Evolutionary conservation across 1,284 basidiomycete genomes (phyloP).

Genomic region (Melampsora occidentalis): DNA sequence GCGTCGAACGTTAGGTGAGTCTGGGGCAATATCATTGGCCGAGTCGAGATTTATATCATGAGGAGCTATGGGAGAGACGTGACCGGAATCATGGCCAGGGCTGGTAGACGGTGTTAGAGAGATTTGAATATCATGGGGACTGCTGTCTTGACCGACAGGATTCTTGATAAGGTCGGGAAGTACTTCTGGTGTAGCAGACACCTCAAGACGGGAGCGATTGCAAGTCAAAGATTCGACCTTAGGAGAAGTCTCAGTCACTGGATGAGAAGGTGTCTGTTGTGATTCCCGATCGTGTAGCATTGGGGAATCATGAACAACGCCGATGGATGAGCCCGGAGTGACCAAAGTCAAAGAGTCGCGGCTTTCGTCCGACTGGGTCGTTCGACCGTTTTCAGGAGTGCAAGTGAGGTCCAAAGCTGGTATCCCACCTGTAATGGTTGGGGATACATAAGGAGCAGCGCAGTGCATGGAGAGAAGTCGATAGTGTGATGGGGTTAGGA

Average conservation of each 20-base stretch:
- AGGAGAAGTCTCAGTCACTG: background rate
- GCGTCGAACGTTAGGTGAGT: background rate
- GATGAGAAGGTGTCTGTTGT: background rate
- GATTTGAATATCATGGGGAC: background rate
- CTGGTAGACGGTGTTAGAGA: background rate
- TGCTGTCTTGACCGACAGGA: background rate
- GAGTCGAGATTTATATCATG: background rate
- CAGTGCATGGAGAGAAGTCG: background rate
- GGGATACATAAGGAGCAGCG: background rate
- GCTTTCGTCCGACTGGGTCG: background rate
- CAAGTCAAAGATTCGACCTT: background rate
- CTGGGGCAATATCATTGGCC: background rate
- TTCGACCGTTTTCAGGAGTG: background rate
- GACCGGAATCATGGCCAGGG: background rate
- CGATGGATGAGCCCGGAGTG: background rate
- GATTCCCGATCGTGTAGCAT: background rate
- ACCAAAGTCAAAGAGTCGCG: constrained; percentile 1
- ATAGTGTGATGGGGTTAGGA: too few species aligned
- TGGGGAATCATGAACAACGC: background rate
- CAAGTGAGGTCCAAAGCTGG: background rate
- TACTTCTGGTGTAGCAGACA: background rate
- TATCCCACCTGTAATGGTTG: background rate
- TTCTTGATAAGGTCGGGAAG: background rate
- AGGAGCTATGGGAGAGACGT: background rate
- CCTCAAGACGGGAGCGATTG: background rate